phyloP scores from a whole-genome alignment of 2,329 filamentous ascomycete genomes.

The Aureobasidium leucospermi region DNA sequence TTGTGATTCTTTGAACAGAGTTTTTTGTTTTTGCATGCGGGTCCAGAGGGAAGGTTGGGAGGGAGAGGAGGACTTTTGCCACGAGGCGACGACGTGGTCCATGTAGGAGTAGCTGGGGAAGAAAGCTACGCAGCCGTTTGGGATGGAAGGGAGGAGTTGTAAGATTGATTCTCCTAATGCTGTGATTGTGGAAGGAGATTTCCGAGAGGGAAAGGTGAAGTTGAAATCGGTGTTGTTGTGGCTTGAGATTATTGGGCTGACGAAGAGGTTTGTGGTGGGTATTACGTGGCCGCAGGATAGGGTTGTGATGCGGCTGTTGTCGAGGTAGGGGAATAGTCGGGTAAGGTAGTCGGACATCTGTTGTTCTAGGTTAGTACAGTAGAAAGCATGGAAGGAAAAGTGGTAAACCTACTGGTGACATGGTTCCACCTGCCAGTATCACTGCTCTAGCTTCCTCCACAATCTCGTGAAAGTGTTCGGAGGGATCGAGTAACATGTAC shows the following conservation, averaged over 20 bases:
- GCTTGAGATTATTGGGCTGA: slow-evolving; percentile 57
- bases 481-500: slow-evolving; percentile 86
- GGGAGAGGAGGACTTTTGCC: slow-evolving; percentile 26
- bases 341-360: slow-evolving; percentile 78
- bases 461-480: slow-evolving; percentile 82
- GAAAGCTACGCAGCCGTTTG: slow-evolving; percentile 87
- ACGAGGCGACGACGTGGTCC: slow-evolving; percentile 53
- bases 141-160: slow-evolving; percentile 64
- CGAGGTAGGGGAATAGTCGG: slow-evolving; percentile 74
- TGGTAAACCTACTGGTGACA: slow-evolving; percentile 63
- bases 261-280: slow-evolving; percentile 70
- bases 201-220: slow-evolving; percentile 77
- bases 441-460: slow-evolving; percentile 79
- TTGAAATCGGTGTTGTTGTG: slow-evolving; percentile 56
- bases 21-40: slow-evolving; percentile 51
- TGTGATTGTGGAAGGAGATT: slow-evolving; percentile 55
- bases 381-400: not conserved
- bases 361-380: not conserved
- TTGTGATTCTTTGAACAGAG: slow-evolving; percentile 31
- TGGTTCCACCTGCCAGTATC: slow-evolving; percentile 87
- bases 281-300: slow-evolving; percentile 95
- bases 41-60: slow-evolving; percentile 44
- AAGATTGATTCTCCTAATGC: slow-evolving; percentile 69
- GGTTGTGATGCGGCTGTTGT: slow-evolving; percentile 58
- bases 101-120: slow-evolving; percentile 94